phyloP scores from a whole-genome alignment of 768 basidiomycete species.

The Leucosporidium scottii region DNA sequence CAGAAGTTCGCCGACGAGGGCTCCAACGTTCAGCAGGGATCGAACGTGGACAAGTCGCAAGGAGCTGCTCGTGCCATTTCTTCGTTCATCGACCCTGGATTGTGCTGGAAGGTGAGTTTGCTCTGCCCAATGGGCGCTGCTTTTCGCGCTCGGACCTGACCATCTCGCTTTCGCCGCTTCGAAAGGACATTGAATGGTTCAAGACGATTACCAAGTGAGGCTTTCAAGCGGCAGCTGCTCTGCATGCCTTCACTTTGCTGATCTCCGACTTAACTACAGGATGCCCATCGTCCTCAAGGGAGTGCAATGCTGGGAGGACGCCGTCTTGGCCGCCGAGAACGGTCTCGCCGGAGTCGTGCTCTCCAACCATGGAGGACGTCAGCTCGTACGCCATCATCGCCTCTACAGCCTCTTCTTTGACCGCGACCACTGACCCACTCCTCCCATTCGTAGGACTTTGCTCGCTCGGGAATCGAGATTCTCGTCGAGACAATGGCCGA shows the following conservation, averaged over 20 bases:
- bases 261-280: background rate
- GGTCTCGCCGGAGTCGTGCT: conserved; percentile 70
- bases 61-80: conserved; percentile 91
- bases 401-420: too few relatives aligned
- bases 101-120: conserved; percentile 57
- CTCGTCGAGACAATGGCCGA: conserved; percentile 73
- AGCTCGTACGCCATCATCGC: conserved; percentile 46
- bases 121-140: background rate
- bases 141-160: background rate
- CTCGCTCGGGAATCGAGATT: conserved; percentile 83
- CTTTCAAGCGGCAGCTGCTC: too few relatives aligned
- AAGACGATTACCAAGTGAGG: conserved; percentile 57
- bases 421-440: background rate
- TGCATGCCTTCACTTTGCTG: too few relatives aligned
- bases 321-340: conserved; percentile 70
- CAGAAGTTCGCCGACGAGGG: conserved; percentile 80
- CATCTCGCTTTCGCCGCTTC: background rate
- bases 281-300: conserved; percentile 90
- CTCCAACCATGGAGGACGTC: conserved; percentile 63
- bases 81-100: conserved; percentile 89
- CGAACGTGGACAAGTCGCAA: conserved; percentile 68
- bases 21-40: conserved; percentile 46
- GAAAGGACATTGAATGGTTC: conserved; percentile 61
- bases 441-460: conserved; percentile 48
- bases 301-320: conserved; percentile 83